A percentile compares a stretch with the other conserved stretches of the same genome.
These are phyloP conservation scores for Diutina mesorugosa DNA, from an alignment of 1,139 yeast species.

Conservation along the genomic window DNA sequence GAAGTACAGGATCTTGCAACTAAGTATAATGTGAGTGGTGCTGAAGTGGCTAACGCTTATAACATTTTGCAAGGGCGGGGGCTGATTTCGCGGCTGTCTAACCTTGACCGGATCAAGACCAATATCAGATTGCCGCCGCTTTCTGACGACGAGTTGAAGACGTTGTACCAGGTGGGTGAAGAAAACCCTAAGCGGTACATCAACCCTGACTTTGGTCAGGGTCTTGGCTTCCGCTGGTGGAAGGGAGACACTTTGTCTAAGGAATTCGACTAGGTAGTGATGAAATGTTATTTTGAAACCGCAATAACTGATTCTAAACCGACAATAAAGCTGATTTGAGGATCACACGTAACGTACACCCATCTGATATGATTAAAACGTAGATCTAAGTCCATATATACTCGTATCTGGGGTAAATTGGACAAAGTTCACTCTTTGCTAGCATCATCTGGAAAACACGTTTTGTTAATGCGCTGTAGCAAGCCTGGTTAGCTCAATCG, in stretches of 20 bases:
- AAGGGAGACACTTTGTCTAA: slow-evolving; percentile 1
- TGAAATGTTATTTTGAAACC: neutral
- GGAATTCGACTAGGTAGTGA: neutral
- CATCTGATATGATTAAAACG: too few species aligned
- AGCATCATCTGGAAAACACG: too few species aligned
- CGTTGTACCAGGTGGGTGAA: slow-evolving; percentile 29
- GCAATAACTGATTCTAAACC: too few species aligned
- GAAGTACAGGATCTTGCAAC: slow-evolving; percentile 17
- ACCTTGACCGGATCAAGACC: slow-evolving; percentile 21
- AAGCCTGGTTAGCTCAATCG: slow-evolving; percentile 10
- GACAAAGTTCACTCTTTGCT: too few species aligned
- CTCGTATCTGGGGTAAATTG: too few species aligned
- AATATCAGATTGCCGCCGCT: slow-evolving; percentile 22
- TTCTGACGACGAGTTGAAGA: slow-evolving; percentile 26
- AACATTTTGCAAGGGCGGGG: slow-evolving; percentile 23
- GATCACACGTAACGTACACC: too few species aligned
- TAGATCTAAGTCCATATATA: too few species aligned
- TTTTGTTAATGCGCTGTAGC: too few species aligned
- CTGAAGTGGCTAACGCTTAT: slow-evolving; percentile 25
- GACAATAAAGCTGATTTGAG: too few species aligned
- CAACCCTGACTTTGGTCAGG: slow-evolving; percentile 24
- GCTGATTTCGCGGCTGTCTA: slow-evolving; percentile 23
- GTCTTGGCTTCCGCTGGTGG: slow-evolving; percentile 26
- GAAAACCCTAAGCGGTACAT: slow-evolving; percentile 26
- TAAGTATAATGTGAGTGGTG: slow-evolving; percentile 18